Evolutionary conservation across 2,329 filamentous ascomycete genomes (phyloP).

Genomic region (Neobulgaria alba): DNA sequence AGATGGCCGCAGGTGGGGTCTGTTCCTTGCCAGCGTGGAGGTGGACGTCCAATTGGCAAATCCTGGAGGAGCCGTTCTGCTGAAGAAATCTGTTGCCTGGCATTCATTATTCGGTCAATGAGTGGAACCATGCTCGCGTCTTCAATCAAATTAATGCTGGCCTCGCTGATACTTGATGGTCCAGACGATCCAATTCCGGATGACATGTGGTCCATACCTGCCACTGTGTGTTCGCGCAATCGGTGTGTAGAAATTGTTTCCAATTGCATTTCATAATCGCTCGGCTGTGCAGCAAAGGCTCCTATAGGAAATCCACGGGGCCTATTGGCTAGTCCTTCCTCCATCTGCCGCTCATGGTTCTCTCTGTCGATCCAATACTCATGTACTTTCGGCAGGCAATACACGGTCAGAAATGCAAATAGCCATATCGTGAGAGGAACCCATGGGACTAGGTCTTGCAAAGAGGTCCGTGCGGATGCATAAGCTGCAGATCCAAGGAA

Average conservation of each 20-base stretch:
- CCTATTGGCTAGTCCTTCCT: constrained; percentile 1
- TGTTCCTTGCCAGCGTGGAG: not conserved
- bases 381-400: constrained; percentile 6
- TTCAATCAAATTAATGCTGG: constrained; percentile 2
- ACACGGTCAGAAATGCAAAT: constrained; percentile 10
- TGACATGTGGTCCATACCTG: not conserved
- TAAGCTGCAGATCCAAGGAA: constrained; percentile 5
- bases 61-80: not conserved
- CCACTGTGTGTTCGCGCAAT: constrained; percentile 1
- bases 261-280: not conserved
- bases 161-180: not conserved
- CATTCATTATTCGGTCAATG: not conserved
- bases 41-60: not conserved
- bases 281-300: not conserved
- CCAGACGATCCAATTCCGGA: not conserved
- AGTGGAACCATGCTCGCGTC: not conserved
- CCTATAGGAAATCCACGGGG: not conserved
- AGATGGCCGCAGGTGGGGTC: not conserved
- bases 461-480: constrained; percentile 6
- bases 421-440: constrained; percentile 8
- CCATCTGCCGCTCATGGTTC: not conserved
- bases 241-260: not conserved
- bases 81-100: not conserved
- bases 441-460: constrained; percentile 10
- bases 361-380: not conserved